Base-by-base conservation (phyloP, 2,329 filamentous ascomycete species). In the Alternaria triticimaculans region DNA sequence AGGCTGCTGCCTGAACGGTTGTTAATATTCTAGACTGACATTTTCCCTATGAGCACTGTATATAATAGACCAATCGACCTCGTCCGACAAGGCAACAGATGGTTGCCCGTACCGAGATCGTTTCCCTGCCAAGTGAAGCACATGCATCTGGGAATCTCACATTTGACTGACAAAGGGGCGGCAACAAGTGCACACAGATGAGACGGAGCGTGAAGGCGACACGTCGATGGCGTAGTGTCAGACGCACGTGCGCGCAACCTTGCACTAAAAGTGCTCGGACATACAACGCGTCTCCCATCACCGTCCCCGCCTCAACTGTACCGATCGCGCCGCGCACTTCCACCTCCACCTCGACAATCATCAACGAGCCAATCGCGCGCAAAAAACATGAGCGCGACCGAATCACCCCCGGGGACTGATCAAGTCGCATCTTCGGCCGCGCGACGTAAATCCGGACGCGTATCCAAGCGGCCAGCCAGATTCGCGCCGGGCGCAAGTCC, bases 381-480 rank as follows among this genome's bases (percentile, higher is more conserved):
- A 62, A 58, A 45, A 65, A 77, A n/a, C 49, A 78, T 78, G 76
- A 77, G 75, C 70, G 68, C 71, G 55, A 67, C 70, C 30, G 72
- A 72, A 48, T 58, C 65, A 61, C 64, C 75, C 55, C 70, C 75
- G 30, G 65, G 69, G 58, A 69, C 63, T 55, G 63, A 69, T 62
- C 68, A 73, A 51, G 68, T 66, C 63, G 65, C 71, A 55, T 73
- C 76, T 21, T 72, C 76, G 18, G 70, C 71, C 60, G 64, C 76
- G 60, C 78, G 80, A 65, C 80, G 80, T 68, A 79, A 76, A 58
- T 81, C 80, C 33, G 80, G 79, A 77, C 79, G 80, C 76, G 80
- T 82, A 61, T 72, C 74, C 57, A 78, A 74, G 58, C 79, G 76
- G 64, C 78, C 79, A 49, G 71, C 79, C 62, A 72, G 69, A 55